Evolutionary conservation across 148 eudicot genomes (phyloP).

Genomic region (Rhododendron ferrugineum): DNA sequence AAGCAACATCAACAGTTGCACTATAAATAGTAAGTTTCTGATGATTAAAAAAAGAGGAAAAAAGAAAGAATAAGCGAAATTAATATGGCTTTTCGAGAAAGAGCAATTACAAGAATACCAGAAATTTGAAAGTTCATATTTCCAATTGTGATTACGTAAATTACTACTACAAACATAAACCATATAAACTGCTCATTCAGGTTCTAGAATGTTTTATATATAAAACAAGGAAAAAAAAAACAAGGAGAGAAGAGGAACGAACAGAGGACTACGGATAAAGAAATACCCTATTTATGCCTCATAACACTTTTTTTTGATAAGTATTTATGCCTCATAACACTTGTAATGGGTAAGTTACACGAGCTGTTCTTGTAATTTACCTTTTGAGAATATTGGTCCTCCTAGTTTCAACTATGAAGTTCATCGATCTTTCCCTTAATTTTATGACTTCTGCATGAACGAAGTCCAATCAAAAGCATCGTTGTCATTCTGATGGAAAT

Average conservation of each 20-base stretch:
- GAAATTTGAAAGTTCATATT: not conserved
- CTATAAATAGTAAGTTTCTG: not conserved
- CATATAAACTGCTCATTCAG: not conserved
- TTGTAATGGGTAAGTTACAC: not conserved
- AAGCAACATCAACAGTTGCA: slow-evolving; percentile 7
- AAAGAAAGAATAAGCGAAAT: not conserved
- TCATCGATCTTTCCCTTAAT: not conserved
- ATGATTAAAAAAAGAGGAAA: not conserved
- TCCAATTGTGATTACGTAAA: not conserved
- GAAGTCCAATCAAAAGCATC: not conserved
- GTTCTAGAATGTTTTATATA: not conserved
- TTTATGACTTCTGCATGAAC: not conserved
- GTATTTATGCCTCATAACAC: too few species aligned
- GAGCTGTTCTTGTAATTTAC: not conserved
- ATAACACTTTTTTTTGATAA: too few species aligned
- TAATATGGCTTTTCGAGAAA: not conserved
- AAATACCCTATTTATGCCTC: not conserved
- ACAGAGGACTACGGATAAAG: not conserved
- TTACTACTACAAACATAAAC: not conserved
- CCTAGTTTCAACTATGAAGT: not conserved
- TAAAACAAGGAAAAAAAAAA: not conserved
- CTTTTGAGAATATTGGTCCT: not conserved
- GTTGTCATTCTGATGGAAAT: not conserved
- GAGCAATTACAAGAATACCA: not conserved
- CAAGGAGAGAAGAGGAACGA: not conserved